These are phyloP conservation scores for Pelargonium nanum DNA, from an alignment of 345 rosid species.

Conservation along the genomic window DNA sequence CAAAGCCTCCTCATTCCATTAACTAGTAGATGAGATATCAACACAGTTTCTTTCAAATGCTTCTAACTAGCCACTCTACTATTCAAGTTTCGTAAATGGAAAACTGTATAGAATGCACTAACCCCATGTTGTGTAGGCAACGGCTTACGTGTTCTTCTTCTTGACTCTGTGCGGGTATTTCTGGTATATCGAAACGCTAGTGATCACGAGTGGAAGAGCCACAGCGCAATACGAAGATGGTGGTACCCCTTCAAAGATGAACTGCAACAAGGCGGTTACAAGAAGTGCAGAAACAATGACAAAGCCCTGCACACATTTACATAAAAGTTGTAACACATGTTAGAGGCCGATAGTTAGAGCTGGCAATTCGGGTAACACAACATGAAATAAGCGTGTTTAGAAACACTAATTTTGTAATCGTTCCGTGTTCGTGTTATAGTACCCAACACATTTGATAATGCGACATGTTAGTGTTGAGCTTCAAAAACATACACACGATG, in stretches of 20 bases:
- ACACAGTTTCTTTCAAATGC: too few relatives aligned
- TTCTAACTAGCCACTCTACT: not conserved
- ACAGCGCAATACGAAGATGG: slow-evolving; percentile 63
- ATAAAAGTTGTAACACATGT: not conserved
- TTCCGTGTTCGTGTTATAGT: too few relatives aligned
- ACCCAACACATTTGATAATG: too few relatives aligned
- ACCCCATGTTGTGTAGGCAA: not conserved
- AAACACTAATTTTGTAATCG: too few relatives aligned
- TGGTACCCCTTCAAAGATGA: slow-evolving; percentile 82
- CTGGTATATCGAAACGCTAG: slow-evolving; percentile 86
- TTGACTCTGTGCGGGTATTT: slow-evolving; percentile 59
- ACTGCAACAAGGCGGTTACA: slow-evolving; percentile 81
- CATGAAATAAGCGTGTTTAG: not conserved
- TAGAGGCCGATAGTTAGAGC: not conserved
- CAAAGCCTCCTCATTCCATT: too few relatives aligned
- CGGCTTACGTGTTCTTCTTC: slow-evolving; percentile 57
- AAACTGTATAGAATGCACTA: too few relatives aligned
- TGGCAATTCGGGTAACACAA: too few relatives aligned
- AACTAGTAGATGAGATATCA: too few relatives aligned
- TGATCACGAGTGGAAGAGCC: slow-evolving; percentile 73
- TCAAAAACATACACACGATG: too few relatives aligned
- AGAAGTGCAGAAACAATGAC: slow-evolving; percentile 92
- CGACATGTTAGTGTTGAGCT: too few relatives aligned
- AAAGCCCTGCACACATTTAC: slow-evolving; percentile 54
- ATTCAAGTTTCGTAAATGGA: not conserved